Conservation (phyloP, 1,139 yeast genomes). For the Geotrichum fermentans region DNA sequence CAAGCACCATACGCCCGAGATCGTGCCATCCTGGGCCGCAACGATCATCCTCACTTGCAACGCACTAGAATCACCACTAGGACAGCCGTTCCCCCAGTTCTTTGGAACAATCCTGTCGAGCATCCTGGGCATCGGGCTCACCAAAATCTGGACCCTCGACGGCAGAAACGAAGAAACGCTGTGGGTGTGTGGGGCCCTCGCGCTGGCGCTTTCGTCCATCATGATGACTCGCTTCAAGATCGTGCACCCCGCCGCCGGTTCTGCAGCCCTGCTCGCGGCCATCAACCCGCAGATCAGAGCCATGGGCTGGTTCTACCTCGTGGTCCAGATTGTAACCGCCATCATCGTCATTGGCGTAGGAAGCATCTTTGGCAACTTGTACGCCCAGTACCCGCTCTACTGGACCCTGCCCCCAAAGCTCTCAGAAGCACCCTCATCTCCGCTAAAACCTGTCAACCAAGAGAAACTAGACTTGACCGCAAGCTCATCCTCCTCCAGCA, state of each 20-base stretch:
- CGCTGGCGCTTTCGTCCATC: conserved; percentile 54
- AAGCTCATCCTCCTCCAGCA: not conserved
- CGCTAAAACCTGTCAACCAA: not conserved
- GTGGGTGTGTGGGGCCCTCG: conserved; percentile 59
- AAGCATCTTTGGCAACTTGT: conserved; percentile 51
- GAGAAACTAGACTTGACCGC: not conserved
- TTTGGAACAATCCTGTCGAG: conserved; percentile 55
- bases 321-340: conserved; percentile 51
- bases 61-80: conserved; percentile 52
- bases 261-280: conserved; percentile 59
- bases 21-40: conserved; percentile 61
- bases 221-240: conserved; percentile 52
- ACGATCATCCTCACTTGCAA: conserved; percentile 60
- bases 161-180: conserved; percentile 36
- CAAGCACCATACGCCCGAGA: conserved; percentile 46
- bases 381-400: conserved; percentile 52
- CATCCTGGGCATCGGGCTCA: conserved; percentile 51
- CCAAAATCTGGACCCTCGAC: conserved; percentile 51
- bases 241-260: conserved; percentile 74
- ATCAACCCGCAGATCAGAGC: conserved; percentile 44
- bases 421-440: conserved; percentile 1
- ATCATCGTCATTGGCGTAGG: conserved; percentile 51
- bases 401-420: conserved; percentile 54
- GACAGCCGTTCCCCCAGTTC: conserved; percentile 61
- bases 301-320: conserved; percentile 67